Evolutionary conservation across 805 yeast genomes (phyloP), one percentile per base, ranked within the genome.

Genomic region (Saccharomycopsis javanensis): DNA sequence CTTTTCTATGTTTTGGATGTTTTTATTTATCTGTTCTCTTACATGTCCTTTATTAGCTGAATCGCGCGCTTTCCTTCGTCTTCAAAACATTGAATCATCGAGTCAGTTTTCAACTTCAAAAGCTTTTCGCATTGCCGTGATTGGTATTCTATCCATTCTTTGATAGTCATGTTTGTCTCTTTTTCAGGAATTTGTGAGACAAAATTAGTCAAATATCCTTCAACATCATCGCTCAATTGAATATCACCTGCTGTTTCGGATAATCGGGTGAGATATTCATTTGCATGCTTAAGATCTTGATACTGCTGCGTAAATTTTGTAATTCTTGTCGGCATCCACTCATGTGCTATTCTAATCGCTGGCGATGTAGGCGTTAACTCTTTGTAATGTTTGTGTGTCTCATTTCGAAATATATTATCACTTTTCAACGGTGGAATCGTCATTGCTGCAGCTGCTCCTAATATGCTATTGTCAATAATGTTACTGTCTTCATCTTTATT

Each of bases 121-220:
- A 80, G 72, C 28, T 68, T 68, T 46, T 76, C 76, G 23, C 86
- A 83, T 61, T 78, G 79, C 11, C 70, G 68, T 0, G 88, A 86
- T 63, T 78, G 77, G 61, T 76, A 72, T 31, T 65, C 65, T 20
- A 86, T 69, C 96, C 96, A 89, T 59, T 85, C 79, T 53, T 76
- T 74, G n/a, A 88, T 78, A 0, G 86, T 79, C 85, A 84, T 81
- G 11, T 79, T 74, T 62, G 86, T 72, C 64, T 86, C 90, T 27
- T 78, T 79, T 31, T 78, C 81, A 0, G 92, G 91, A 80, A 86
- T 81, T 48, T 80, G 81, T 1, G 82, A 75, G 5, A 85, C 80
- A 64, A 86, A 86, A 53, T 74, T 73, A 0, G 87, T 79, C 23
- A 86, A 68, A 30, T 78, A 77, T 1, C 92, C 90, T 58, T 83